Conservation (phyloP, 176 grass and related monocot species). For the Tuctoria greenei region DNA sequence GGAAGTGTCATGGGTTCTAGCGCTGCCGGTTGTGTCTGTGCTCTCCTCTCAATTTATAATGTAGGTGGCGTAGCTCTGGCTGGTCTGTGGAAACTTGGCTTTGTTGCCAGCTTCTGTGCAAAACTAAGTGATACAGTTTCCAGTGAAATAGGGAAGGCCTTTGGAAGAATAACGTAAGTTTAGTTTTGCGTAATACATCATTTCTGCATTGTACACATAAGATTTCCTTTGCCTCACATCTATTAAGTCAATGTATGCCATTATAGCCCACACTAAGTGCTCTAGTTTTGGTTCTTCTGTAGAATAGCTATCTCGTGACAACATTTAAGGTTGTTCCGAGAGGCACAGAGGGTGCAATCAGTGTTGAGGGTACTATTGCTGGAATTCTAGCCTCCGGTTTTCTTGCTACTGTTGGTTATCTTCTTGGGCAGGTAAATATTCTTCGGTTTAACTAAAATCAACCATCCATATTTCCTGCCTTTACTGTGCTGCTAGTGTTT, state of each 20-base stretch:
- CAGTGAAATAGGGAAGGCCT: slow-evolving; percentile 95
- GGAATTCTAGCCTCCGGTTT: slow-evolving; percentile 69
- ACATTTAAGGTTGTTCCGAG: slow-evolving; percentile 87
- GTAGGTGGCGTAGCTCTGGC: slow-evolving; percentile 50
- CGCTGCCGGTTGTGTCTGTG: slow-evolving; percentile 68
- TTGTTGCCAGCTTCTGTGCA: slow-evolving; percentile 91
- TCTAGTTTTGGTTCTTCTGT: slow-evolving; percentile 38
- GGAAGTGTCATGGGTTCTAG: slow-evolving; percentile 87
- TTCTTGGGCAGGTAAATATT: slow-evolving; percentile 65
- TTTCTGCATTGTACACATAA: not conserved
- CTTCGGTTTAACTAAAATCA: not conserved
- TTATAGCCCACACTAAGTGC: slow-evolving; percentile 12
- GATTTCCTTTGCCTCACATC: not conserved
- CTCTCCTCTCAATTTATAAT: slow-evolving; percentile 70
- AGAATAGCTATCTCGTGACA: slow-evolving; percentile 87
- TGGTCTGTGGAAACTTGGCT: slow-evolving; percentile 76
- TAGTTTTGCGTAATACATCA: slow-evolving; percentile 18
- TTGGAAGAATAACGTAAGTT: slow-evolving; percentile 82
- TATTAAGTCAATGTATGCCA: not conserved
- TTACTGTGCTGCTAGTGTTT: not conserved
- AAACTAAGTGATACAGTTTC: slow-evolving; percentile 93
- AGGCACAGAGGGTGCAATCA: slow-evolving; percentile 90
- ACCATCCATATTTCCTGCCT: not conserved
- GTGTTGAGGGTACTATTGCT: slow-evolving; percentile 82
- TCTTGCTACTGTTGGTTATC: slow-evolving; percentile 67